Percentiles rank a stretch among this genome's conserved stretches.
Conservation (phyloP, 2,329 filamentous ascomycete genomes). For the Fusarium sp. region DNA sequence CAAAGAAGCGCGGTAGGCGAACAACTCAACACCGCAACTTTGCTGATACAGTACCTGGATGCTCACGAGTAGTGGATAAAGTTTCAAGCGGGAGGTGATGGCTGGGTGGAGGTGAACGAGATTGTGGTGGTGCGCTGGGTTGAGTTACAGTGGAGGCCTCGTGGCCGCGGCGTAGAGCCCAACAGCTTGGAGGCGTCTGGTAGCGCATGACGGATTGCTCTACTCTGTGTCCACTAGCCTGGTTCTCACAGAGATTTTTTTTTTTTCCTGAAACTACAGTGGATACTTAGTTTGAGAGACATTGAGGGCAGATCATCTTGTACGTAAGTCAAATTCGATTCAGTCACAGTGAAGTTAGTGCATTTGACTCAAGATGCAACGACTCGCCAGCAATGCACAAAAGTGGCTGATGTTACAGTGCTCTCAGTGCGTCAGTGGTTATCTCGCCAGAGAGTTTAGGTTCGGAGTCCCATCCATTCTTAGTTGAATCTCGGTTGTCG, state of each 20-base stretch:
- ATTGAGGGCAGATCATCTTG: constrained; percentile 15
- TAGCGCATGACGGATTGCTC: constrained; percentile 41
- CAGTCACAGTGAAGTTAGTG: not conserved
- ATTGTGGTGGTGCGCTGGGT: constrained; percentile 36
- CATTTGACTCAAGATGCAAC: constrained; percentile 9
- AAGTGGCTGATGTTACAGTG: constrained; percentile 4
- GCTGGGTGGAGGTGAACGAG: constrained; percentile 26
- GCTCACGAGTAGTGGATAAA: constrained; percentile 29
- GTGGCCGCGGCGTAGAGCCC: constrained; percentile 42
- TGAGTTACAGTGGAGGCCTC: constrained; percentile 39
- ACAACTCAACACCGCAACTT: constrained; percentile 45
- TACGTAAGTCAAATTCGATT: constrained; percentile 4
- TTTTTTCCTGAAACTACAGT: constrained; percentile 40
- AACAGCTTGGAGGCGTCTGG: constrained; percentile 38
- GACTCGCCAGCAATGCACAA: constrained; percentile 1
- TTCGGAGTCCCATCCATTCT: constrained; percentile 3
- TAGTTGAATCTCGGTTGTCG: constrained; percentile 6
- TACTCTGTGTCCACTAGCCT: constrained; percentile 30
- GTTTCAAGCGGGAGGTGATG: constrained; percentile 27
- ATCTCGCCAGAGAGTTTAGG: not conserved
- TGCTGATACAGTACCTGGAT: constrained; percentile 8
- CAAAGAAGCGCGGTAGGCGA: constrained; percentile 47
- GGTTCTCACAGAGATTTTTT: constrained; percentile 26
- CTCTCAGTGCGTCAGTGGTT: not conserved
- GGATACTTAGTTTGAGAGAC: constrained; percentile 26